Evolutionary conservation across 192 early-diverging fungal species (phyloP), one percentile per base, ranked within the genome.

Genomic region (Umbelopsis ramanniana): DNA sequence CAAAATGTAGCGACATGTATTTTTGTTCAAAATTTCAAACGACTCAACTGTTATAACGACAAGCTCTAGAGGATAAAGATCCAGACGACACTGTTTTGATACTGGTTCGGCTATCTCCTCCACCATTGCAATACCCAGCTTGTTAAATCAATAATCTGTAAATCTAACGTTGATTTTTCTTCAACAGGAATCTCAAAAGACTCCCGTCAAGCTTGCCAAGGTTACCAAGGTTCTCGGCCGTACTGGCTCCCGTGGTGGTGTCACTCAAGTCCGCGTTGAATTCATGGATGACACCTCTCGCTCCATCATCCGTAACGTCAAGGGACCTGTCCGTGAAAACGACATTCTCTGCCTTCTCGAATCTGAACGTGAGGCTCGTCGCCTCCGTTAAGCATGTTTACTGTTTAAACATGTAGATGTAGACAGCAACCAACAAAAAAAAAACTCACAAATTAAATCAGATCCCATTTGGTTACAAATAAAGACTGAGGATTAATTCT

Each of bases 221-320:
- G 97, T 98, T 73, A 90, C 85, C 73, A 96, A 98, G 90, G 93
- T 98, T 76, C 92, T 98, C 79, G 97, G 97, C 86, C 93, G 97
- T 79, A 98, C 97, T 80, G 97, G 97, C 81, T 98, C 97, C 84
- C 96, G 97, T 78, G 97, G 97, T 92, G 96, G 96, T 87, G 97
- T 98, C 84, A 98, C 97, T 82, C 97, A 93, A 87, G 97, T 98
- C 84, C 93, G 96, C 74, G 97, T 98, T 79, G 97, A 98, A 84
- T 95, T 98, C 86, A 90, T 98, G 84, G 96, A 98, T 84, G 95
- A 98, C 81, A 80, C 87, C 66, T 87, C 84, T 84, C 97, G 97
- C 68, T 92, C 93, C 82, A 97, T 98, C 88, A 96, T 98, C 87
- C 95, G 97, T 85, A 98, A 98, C 87, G 97, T 98, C 77, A 97